Conservation (phyloP, 352 stramenopile species). For the Globisporangium cederbergense region DNA sequence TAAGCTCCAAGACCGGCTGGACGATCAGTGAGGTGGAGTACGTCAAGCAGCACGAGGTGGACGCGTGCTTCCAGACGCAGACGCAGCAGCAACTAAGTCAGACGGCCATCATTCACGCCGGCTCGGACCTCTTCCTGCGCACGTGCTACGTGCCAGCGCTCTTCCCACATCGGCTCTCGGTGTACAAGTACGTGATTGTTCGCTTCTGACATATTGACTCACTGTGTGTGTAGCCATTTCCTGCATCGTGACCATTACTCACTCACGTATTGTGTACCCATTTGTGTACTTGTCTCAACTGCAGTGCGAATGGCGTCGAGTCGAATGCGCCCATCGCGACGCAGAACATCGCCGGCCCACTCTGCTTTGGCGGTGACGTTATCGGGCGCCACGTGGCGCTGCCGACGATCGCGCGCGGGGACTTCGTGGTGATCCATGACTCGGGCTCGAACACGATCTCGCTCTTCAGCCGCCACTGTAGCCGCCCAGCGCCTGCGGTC, state of each 20-base stretch:
- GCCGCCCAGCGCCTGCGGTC: constrained; percentile 69
- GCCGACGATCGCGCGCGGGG: constrained; percentile 56
- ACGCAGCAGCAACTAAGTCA: constrained; percentile 28
- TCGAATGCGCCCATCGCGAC: constrained; percentile 36
- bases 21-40: constrained; percentile 90
- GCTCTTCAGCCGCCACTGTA: constrained; percentile 88
- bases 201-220: background rate
- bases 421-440: constrained; percentile 88
- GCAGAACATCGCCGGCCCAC: constrained; percentile 87
- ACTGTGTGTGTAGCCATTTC: background rate
- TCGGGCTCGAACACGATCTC: constrained; percentile 86
- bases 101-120: constrained; percentile 87
- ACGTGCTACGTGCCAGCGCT: constrained; percentile 82
- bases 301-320: constrained; percentile 38
- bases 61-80: background rate
- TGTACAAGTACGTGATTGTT: constrained; percentile 65
- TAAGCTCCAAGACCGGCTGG: constrained; percentile 86
- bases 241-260: background rate
- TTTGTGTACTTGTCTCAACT: constrained; percentile 8
- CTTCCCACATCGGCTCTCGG: constrained; percentile 76
- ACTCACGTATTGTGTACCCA: constrained; percentile 3
- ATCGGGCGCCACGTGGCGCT: constrained; percentile 59
- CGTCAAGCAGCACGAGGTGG: constrained; percentile 66
- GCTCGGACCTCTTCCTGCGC: constrained; percentile 88
- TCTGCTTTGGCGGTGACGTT: constrained; percentile 92